phyloP scores from a whole-genome alignment of 2,329 filamentous ascomycete species.

The Monosporascus sp. region DNA sequence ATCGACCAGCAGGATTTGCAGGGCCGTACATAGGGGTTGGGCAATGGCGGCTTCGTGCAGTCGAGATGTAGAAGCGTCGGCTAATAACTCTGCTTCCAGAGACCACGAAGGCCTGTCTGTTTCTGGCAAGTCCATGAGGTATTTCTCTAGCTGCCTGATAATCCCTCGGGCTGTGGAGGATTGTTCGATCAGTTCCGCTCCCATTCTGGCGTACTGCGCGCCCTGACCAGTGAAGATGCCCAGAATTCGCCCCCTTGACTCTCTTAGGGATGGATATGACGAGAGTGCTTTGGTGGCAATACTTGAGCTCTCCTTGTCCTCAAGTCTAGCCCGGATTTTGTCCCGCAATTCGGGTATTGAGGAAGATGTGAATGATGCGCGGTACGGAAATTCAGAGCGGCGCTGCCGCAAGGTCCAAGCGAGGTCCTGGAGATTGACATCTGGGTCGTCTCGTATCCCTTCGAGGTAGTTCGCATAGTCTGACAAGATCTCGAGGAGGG shows the following conservation, averaged over 20 bases:
- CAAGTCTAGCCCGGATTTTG: not conserved
- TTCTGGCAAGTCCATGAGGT: constrained; percentile 10
- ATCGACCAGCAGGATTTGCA: constrained; percentile 24
- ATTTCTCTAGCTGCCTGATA: constrained; percentile 14
- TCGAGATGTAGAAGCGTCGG: constrained; percentile 4
- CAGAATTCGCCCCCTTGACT: constrained; percentile 3
- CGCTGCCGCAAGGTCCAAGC: not conserved
- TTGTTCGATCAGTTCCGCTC: constrained; percentile 9
- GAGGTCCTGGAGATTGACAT: not conserved
- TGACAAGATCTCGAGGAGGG: constrained; percentile 5
- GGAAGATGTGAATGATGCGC: too few species aligned
- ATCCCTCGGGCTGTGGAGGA: constrained; percentile 1
- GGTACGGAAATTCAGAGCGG: too few species aligned
- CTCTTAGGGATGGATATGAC: too few species aligned
- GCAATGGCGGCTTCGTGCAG: constrained; percentile 21
- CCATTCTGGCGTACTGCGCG: constrained; percentile 24
- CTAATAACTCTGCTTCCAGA: constrained; percentile 17
- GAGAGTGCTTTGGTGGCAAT: too few species aligned
- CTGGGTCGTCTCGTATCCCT: not conserved
- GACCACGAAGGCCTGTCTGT: constrained; percentile 22
- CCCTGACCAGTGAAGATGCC: constrained; percentile 23
- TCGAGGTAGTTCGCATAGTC: constrained; percentile 2
- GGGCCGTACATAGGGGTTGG: constrained; percentile 26
- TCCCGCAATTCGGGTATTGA: too few species aligned
- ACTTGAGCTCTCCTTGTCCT: too few species aligned